phyloP scores from a whole-genome alignment of 225 moss, liverwort and hornwort genomes.

The Pseudisothecium myosuroides region DNA sequence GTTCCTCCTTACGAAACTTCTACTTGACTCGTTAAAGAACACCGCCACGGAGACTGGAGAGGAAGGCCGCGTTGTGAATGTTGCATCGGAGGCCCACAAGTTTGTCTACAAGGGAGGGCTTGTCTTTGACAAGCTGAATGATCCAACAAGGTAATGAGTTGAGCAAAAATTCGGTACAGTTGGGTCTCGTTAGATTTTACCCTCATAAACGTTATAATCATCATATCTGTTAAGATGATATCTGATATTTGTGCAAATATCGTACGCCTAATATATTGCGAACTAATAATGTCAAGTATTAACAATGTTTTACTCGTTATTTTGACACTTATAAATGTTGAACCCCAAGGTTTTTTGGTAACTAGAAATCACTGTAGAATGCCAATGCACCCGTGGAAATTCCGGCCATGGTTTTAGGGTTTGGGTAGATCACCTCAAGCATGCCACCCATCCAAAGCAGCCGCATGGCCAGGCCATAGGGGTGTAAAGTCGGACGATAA shows the following conservation, averaged over 20 bases:
- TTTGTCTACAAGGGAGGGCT: constrained; percentile 19
- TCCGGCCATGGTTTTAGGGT: background rate
- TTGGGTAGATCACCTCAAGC: background rate
- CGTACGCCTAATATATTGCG: background rate
- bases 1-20: constrained; percentile 41
- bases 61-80: constrained; percentile 38
- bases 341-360: background rate
- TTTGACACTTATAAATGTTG: background rate
- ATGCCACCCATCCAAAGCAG: background rate
- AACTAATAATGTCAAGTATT: background rate
- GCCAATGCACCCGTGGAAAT: background rate
- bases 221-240: background rate
- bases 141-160: constrained; percentile 16
- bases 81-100: constrained; percentile 43
- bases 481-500: background rate
- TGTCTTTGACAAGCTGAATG: constrained; percentile 39
- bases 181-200: background rate
- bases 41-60: constrained; percentile 34
- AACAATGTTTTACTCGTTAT: background rate
- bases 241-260: background rate
- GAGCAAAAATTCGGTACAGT: background rate
- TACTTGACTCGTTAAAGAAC: constrained; percentile 24
- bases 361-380: background rate
- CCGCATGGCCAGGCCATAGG: background rate
- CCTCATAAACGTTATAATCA: background rate